These are phyloP conservation scores for Yarrowia sp. DNA, from an alignment of 805 yeast genomes.

Conservation along the genomic window DNA sequence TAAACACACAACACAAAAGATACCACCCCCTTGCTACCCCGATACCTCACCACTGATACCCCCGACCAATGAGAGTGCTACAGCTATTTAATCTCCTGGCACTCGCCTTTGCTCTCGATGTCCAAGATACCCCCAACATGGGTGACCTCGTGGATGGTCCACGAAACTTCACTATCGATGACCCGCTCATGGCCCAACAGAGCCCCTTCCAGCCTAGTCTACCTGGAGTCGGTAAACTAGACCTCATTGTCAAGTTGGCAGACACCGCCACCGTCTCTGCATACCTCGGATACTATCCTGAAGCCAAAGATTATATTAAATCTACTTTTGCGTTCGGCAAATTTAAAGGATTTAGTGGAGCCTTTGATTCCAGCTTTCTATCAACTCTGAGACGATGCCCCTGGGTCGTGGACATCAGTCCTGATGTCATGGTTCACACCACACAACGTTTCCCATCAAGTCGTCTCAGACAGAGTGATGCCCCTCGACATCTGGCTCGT, in stretches of 20 bases:
- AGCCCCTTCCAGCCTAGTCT: background rate
- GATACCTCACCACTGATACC: background rate
- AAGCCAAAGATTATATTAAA: conserved; percentile 12
- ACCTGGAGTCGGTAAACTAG: background rate
- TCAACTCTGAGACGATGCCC: conserved; percentile 12
- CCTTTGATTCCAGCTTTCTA: conserved; percentile 2
- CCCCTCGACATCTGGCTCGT: conserved; percentile 22
- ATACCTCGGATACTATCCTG: conserved; percentile 5
- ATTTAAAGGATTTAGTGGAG: conserved; percentile 13
- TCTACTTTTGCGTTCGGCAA: conserved; percentile 22
- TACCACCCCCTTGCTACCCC: background rate
- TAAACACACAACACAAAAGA: background rate
- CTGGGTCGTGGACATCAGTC: conserved; percentile 15
- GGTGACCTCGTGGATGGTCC: conserved; percentile 2
- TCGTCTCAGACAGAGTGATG: background rate
- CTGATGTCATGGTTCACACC: conserved; percentile 7
- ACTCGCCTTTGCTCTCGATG: background rate
- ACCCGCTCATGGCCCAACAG: background rate
- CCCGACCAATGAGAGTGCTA: background rate
- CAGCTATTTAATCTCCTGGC: background rate
- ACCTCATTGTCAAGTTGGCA: conserved; percentile 17
- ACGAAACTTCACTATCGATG: conserved; percentile 8
- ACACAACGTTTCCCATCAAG: conserved; percentile 1
- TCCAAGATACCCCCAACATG: background rate
- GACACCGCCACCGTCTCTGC: conserved; percentile 17